Evolutionary conservation across 176 grass and related monocot genomes (phyloP), one percentile per base, ranked within the genome.

Genomic region (Hsuehochloa calcarea): DNA sequence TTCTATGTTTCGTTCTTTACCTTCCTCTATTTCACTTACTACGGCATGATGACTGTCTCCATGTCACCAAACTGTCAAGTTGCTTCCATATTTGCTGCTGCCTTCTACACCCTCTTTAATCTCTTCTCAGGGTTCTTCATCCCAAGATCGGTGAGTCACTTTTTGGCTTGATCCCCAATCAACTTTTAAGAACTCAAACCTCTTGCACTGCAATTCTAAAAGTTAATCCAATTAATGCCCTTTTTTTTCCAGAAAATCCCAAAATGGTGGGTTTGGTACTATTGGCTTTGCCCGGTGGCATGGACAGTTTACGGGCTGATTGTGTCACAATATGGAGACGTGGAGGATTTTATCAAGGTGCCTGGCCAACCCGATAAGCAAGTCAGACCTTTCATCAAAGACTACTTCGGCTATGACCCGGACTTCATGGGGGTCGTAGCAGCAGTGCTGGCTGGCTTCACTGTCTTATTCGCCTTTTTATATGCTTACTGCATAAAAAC

Each of bases 231-330:
- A 87, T 73, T 34, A 15, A 60, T 82, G 12, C 46, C 22, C 13
- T 22, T 85, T 54, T 89, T 26, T 85, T 44, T 87, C 22, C 80
- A 97, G 95, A 89, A 86, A 88, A 93, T 95, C 81, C 95, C 95
- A 5, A 80, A 68, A 68, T 95, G 95, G 90, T 97, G 95, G 92
- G 76, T 85, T 65, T 97, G 89, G 90, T 97, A 97, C 75, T 94
- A 91, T 55, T 95, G 92, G 90, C 43, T 91, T 58, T 91, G 78
- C 50, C 92, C 92, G 0, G 63, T 95, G 58, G 81, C 91, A 75
- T 97, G 91, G 91, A 95, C 92, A 10, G 82, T 97, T 29, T 97
- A 97, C 51, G 95, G 95, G 25, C 80, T 97, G 47, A 79, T 97
- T 59, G 86, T 88, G 27, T 89, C 92, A 1, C 95, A 97, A 22